Percentiles rank a stretch among this genome's conserved stretches.
phyloP scores from a whole-genome alignment of 208 protist genomes.

The Trypanosoma boissoni region DNA sequence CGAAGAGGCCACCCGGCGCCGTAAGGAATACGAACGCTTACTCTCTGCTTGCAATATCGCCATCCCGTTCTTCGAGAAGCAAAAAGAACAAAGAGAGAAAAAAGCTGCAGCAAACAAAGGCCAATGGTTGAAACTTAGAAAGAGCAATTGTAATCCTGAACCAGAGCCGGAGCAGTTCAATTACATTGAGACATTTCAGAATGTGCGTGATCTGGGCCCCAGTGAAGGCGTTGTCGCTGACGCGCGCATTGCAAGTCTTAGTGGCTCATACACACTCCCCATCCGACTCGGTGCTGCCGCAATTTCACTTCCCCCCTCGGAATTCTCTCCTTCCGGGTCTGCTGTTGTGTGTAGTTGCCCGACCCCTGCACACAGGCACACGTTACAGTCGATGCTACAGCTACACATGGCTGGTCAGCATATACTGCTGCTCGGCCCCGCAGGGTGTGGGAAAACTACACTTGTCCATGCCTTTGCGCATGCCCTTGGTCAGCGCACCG shows the following conservation, averaged over 20 bases:
- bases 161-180: constrained; percentile 38
- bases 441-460: constrained; percentile 89
- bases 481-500: constrained; percentile 60
- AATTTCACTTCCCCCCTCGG: too few relatives aligned
- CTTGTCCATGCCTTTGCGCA: constrained; percentile 72
- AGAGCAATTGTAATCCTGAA: constrained; percentile 3
- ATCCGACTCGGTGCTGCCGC: constrained; percentile 45
- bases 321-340: too few relatives aligned
- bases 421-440: constrained; percentile 80
- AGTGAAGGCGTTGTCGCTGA: constrained; percentile 40
- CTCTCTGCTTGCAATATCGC: constrained; percentile 26
- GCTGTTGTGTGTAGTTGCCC: constrained; percentile 36
- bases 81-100: background rate
- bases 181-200: constrained; percentile 38
- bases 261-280: constrained; percentile 42
- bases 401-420: constrained; percentile 68
- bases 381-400: constrained; percentile 76
- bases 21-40: constrained; percentile 26
- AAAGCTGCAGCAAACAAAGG: background rate
- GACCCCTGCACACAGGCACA: constrained; percentile 60
- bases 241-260: constrained; percentile 45
- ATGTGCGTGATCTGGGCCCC: constrained; percentile 16
- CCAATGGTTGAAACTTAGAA: background rate
- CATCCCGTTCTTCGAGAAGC: constrained; percentile 6
- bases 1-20: constrained; percentile 22